phyloP scores from a whole-genome alignment of 2,329 filamentous ascomycete species.

The Trichoderma pleuroti region DNA sequence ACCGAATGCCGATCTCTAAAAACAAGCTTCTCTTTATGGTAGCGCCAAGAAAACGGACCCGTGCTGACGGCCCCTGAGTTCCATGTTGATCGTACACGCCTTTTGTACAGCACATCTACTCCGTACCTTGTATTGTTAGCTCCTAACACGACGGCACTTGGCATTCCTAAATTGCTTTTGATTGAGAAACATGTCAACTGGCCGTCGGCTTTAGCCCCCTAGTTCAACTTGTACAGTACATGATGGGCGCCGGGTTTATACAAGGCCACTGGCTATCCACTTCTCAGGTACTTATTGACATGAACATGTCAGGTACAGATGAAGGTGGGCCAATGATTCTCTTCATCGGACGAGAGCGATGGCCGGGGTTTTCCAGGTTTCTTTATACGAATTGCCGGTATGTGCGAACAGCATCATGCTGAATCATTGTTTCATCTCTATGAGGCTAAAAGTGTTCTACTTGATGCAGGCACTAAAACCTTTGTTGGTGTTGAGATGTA shows the following conservation, averaged over 20 bases:
- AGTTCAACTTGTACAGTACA: not conserved
- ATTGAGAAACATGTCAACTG: not conserved
- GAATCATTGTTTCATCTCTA: not conserved
- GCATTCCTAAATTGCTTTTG: not conserved
- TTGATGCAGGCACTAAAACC: not conserved
- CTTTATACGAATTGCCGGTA: not conserved
- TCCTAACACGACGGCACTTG: not conserved
- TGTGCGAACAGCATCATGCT: not conserved
- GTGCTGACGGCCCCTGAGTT: slow-evolving; percentile 5
- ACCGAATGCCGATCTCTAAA: slow-evolving; percentile 6
- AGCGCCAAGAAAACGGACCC: not conserved
- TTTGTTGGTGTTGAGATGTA: not conserved
- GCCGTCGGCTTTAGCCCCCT: not conserved
- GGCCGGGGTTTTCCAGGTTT: not conserved
- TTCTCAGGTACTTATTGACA: not conserved
- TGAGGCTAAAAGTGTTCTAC: not conserved
- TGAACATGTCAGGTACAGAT: not conserved
- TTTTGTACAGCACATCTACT: not conserved
- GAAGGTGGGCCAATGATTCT: not conserved
- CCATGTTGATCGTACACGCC: not conserved
- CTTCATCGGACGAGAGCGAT: not conserved
- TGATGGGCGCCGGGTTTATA: not conserved
- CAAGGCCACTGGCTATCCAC: not conserved
- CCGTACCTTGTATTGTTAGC: not conserved
- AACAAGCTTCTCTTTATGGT: slow-evolving; percentile 14